Conservation (phyloP, 2,329 filamentous ascomycete genomes). For the Cladosporium cucumerinum region DNA sequence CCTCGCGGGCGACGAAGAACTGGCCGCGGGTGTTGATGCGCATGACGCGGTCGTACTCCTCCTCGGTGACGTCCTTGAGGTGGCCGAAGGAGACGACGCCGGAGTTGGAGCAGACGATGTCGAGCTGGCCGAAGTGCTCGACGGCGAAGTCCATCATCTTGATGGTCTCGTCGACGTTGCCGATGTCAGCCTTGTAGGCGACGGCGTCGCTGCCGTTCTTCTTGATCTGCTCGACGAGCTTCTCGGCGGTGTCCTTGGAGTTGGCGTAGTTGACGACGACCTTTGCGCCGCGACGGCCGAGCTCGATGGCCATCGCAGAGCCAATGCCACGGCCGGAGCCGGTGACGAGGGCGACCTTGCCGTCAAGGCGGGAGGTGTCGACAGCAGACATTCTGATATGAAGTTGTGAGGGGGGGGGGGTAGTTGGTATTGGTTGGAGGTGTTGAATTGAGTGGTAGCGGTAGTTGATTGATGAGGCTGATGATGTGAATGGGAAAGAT, state of each 20-base stretch:
- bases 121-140: constrained; percentile 61
- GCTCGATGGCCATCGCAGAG: constrained; percentile 63
- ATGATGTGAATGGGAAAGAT: constrained; percentile 14
- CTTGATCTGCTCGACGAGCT: constrained; percentile 65
- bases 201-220: constrained; percentile 58
- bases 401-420: constrained; percentile 20
- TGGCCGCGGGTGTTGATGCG: constrained; percentile 61
- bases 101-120: constrained; percentile 69
- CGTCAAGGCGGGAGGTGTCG: constrained; percentile 51
- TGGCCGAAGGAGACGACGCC: constrained; percentile 55
- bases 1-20: constrained; percentile 60
- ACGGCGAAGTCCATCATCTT: constrained; percentile 62
- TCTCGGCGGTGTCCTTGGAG: constrained; percentile 60
- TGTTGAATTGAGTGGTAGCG: constrained; percentile 14
- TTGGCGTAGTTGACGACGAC: constrained; percentile 68
- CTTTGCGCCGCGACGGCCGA: constrained; percentile 63
- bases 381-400: constrained; percentile 38
- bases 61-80: constrained; percentile 52
- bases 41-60: constrained; percentile 58
- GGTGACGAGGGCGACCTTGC: constrained; percentile 54
- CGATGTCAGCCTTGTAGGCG: constrained; percentile 66
- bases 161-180: constrained; percentile 60
- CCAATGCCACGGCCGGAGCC: constrained; percentile 63
- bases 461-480: constrained; percentile 3
- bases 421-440: neutral